A percentile compares a stretch with the other conserved stretches of the same genome.
These are phyloP conservation scores for Mycena sanguinolenta DNA, from an alignment of 768 basidiomycete species.

Conservation along the genomic window DNA sequence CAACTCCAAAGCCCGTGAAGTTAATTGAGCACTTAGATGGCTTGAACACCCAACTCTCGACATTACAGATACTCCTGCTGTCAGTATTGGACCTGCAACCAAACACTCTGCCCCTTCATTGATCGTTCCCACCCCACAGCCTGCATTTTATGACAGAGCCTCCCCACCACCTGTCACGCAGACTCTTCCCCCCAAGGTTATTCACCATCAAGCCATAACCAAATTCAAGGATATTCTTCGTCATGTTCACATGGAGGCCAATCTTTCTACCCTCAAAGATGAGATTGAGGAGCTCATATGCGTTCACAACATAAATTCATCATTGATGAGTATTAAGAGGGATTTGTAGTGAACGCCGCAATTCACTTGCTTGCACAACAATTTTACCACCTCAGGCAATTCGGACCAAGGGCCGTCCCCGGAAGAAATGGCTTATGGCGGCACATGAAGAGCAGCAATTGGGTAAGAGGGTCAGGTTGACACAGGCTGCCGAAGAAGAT, in stretches of 20 bases:
- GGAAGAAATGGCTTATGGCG: background rate
- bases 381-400: background rate
- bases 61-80: background rate
- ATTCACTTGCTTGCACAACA: background rate
- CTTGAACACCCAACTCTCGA: too few species aligned
- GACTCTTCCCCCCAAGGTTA: background rate
- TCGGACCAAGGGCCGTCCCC: background rate
- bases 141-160: background rate
- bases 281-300: background rate
- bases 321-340: background rate
- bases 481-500: background rate
- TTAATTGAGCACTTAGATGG: background rate
- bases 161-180: background rate
- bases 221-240: too few species aligned
- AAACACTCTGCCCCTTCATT: background rate
- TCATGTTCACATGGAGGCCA: constrained; percentile 1
- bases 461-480: constrained; percentile 2
- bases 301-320: background rate
- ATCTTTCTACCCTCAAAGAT: constrained; percentile 4
- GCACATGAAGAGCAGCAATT: background rate
- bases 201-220: background rate
- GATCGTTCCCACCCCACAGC: background rate
- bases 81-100: background rate
- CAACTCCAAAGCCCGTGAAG: background rate
- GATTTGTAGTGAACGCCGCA: background rate